A percentile compares a stretch with the other conserved stretches of the same genome.
Evolutionary conservation across 208 protist genomes (phyloP).

Genomic region (Acanthamoeba lugdunensis): DNA sequence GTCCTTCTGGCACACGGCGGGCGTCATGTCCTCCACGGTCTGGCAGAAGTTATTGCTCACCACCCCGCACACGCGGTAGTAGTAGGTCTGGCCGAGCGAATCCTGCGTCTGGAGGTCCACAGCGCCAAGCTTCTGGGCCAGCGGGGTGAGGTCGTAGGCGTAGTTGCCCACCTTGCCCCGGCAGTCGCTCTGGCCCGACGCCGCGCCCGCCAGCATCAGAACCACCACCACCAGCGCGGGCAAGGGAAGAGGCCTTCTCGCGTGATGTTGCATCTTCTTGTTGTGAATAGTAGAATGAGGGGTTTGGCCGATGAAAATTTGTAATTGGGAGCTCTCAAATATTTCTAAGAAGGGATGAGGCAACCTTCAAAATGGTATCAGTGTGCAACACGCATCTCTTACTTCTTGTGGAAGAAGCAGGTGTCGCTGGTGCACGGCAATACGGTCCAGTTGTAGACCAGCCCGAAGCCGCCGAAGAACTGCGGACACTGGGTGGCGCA

Average conservation of each 20-base stretch:
- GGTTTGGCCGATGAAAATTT: too few species aligned
- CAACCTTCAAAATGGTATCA: too few species aligned
- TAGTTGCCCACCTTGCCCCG: background rate
- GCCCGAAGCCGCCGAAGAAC: too few species aligned
- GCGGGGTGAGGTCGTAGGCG: background rate
- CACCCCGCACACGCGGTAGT: background rate
- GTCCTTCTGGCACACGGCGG: conserved; percentile 1
- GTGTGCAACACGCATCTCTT: too few species aligned
- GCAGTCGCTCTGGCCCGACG: background rate
- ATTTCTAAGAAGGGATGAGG: too few species aligned
- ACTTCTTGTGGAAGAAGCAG: too few species aligned
- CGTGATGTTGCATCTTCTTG: background rate
- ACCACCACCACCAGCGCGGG: too few species aligned
- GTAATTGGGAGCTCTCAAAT: too few species aligned
- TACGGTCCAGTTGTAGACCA: too few species aligned
- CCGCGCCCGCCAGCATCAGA: too few species aligned
- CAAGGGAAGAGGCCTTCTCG: background rate
- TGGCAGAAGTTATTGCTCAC: background rate
- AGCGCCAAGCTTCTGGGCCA: background rate
- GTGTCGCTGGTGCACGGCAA: too few species aligned
- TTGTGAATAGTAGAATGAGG: background rate
- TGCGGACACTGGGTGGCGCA: too few species aligned
- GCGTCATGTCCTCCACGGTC: background rate
- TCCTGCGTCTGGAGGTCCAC: background rate
- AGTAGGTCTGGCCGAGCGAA: background rate